phyloP scores from a whole-genome alignment of 345 rosid species.

The Salix dunnii region DNA sequence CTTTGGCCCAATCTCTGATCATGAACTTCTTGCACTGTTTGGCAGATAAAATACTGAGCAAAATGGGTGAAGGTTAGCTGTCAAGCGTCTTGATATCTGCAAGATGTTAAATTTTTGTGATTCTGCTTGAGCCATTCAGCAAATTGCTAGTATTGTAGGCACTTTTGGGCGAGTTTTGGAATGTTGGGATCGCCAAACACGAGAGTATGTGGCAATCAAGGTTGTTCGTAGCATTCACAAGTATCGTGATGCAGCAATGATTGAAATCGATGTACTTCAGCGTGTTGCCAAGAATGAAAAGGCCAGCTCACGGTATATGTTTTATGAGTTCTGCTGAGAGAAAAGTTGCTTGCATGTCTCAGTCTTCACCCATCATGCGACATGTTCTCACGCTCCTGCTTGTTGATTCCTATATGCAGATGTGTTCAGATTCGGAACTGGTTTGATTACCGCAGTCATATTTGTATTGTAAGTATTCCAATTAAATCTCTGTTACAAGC shows the following conservation, averaged over 20 bases:
- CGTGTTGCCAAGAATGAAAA: constrained; percentile 49
- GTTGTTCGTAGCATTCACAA: constrained; percentile 59
- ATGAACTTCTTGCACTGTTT: neutral
- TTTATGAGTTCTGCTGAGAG: constrained; percentile 17
- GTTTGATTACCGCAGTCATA: constrained; percentile 75
- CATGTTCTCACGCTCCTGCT: neutral
- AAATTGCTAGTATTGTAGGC: constrained; percentile 76
- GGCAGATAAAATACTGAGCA: constrained; percentile 67
- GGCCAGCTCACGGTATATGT: constrained; percentile 49
- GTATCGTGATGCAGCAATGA: constrained; percentile 73
- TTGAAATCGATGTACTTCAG: constrained; percentile 67
- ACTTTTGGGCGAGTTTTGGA: constrained; percentile 85
- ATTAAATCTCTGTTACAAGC: constrained; percentile 4
- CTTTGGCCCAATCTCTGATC: neutral
- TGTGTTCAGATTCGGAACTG: constrained; percentile 66
- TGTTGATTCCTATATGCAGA: constrained; percentile 42
- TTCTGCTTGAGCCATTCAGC: constrained; percentile 61
- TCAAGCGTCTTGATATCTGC: constrained; percentile 53
- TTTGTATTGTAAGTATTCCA: constrained; percentile 65
- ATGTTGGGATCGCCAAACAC: constrained; percentile 72
- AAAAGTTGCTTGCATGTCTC: constrained; percentile 2
- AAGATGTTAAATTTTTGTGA: constrained; percentile 48
- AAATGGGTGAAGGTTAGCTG: constrained; percentile 91
- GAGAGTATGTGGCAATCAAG: constrained; percentile 67
- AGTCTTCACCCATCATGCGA: neutral